A percentile compares a stretch with the other conserved stretches of the same genome.
These are phyloP conservation scores for Didymella glomerata DNA, from an alignment of 2,329 filamentous ascomycete species.

Conservation along the genomic window DNA sequence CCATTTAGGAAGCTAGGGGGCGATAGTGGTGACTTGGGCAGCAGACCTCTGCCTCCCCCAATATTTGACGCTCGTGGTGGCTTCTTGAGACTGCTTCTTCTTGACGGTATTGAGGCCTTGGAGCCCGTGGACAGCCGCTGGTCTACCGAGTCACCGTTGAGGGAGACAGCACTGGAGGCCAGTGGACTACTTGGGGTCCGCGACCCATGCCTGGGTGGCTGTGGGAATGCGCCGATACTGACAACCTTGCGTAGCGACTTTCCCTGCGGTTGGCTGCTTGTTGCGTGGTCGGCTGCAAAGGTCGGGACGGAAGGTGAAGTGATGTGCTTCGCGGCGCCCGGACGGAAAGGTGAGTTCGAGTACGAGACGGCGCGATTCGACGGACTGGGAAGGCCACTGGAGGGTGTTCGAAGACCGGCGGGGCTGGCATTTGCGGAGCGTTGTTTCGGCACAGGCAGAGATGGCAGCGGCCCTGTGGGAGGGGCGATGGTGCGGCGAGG, in stretches of 20 bases:
- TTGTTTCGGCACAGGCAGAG: slow-evolving; percentile 76
- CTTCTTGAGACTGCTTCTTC: slow-evolving; percentile 54
- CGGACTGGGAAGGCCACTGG: slow-evolving; percentile 42
- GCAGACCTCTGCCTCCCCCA: slow-evolving; percentile 41
- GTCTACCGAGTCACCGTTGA: slow-evolving; percentile 45
- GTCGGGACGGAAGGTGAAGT: slow-evolving; percentile 59
- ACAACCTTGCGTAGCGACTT: slow-evolving; percentile 84
- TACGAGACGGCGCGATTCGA: slow-evolving; percentile 45
- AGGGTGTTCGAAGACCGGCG: slow-evolving; percentile 33
- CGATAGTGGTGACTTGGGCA: slow-evolving; percentile 55
- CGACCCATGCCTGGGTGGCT: slow-evolving; percentile 75
- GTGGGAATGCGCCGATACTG: slow-evolving; percentile 93
- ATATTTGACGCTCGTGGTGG: slow-evolving; percentile 56
- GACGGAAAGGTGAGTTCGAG: slow-evolving; percentile 43
- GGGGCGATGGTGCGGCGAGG: slow-evolving; percentile 70
- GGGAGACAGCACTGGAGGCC: slow-evolving; percentile 57
- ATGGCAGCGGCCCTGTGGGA: slow-evolving; percentile 75
- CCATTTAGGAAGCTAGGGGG: slow-evolving; percentile 81
- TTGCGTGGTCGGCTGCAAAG: slow-evolving; percentile 50
- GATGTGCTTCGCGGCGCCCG: slow-evolving; percentile 38
- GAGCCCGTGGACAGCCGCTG: slow-evolving; percentile 42
- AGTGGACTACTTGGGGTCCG: slow-evolving; percentile 62
- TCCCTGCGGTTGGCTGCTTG: slow-evolving; percentile 51
- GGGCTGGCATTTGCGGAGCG: slow-evolving; percentile 62
- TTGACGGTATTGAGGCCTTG: slow-evolving; percentile 40